These are phyloP conservation scores for Aphanomyces astaci DNA, from an alignment of 352 stramenopile species.

Conservation along the genomic window DNA sequence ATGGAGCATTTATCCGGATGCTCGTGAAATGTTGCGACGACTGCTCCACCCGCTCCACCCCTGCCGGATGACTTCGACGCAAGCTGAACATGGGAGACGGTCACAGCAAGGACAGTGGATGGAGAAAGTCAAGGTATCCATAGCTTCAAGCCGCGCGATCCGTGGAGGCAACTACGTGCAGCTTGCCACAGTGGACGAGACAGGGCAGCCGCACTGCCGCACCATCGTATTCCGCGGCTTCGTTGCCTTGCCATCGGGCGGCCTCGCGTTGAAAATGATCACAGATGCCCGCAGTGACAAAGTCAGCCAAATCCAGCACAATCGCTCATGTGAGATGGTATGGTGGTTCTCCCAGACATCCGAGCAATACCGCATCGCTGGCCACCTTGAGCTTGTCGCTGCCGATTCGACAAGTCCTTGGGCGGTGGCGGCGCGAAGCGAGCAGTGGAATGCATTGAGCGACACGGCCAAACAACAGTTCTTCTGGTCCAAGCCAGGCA, in stretches of 20 bases:
- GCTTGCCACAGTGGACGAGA: conserved; percentile 40
- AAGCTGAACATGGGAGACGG: background rate
- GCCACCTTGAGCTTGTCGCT: conserved; percentile 40
- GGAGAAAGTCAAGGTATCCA: conserved; percentile 44
- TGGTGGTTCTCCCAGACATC: conserved; percentile 65
- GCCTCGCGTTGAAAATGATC: conserved; percentile 49
- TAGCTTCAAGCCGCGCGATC: conserved; percentile 45
- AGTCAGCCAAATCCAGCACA: conserved; percentile 33
- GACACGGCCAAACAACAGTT: conserved; percentile 28
- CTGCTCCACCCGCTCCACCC: background rate
- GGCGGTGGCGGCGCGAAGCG: conserved; percentile 2
- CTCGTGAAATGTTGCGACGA: background rate
- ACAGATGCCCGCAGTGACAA: conserved; percentile 60
- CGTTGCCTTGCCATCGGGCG: background rate
- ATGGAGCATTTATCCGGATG: background rate
- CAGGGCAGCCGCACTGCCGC: conserved; percentile 42
- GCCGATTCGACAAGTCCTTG: background rate
- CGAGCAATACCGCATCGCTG: conserved; percentile 62
- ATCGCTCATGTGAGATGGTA: conserved; percentile 40
- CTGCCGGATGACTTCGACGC: background rate
- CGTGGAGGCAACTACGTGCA: conserved; percentile 71
- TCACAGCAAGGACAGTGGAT: conserved; percentile 32
- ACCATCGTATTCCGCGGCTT: conserved; percentile 76
- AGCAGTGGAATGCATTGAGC: conserved; percentile 25
- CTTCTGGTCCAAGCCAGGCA: conserved; percentile 25